Base-by-base conservation (phyloP, 2,329 filamentous ascomycete genomes). In the Daldinia sp. region DNA sequence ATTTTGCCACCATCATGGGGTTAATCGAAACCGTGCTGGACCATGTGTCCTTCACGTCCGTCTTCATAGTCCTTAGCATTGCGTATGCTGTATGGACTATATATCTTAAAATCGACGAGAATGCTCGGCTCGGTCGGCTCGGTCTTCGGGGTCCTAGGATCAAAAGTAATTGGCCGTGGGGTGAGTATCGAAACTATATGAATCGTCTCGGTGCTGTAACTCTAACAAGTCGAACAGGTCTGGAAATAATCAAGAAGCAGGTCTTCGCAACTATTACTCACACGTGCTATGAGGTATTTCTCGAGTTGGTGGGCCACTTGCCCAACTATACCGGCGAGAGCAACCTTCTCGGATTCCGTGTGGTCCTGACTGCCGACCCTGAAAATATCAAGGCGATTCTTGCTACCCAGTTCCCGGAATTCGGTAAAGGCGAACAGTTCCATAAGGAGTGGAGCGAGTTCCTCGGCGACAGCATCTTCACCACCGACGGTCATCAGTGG, bases 311-410 rank as follows among this genome's bases (percentile, higher is more conserved):
- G 74, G 74, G 74, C 18, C 54, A 70, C 7, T 78, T 79, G 15
- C 75, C 80, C 4, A 77, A 80, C 35, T 89, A 84, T 73, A 94
- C 92, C 0, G 81, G 85, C 42, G 92, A 95, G 79, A 78, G 82
- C 10, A 83, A 83, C 1, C 74, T 89, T 6, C 74, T 88, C 1
- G 85, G 86, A 54, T 78, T 81, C 54, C 88, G 92, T n/a, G 79
- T 91, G 23, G 79, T 97, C 66, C 86, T 96, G 75, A 97, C 94
- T 0, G 87, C 88, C 4, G 93, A 97, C 73, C 92, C 92, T 0
- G 93, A 97, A 75, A 97, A 97, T 77, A 75, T 97, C 82, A 97
- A 97, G 79, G 93, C 94, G 5, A 86, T 98, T 23, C 84, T 98
- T n/a, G 92, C 94, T 0, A 92, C 91, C 1, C 93, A 97, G 76